Evolutionary conservation across 2,329 filamentous ascomycete genomes (phyloP), one percentile per base, ranked within the genome.

Genomic region (Orbilia brochopaga): DNA sequence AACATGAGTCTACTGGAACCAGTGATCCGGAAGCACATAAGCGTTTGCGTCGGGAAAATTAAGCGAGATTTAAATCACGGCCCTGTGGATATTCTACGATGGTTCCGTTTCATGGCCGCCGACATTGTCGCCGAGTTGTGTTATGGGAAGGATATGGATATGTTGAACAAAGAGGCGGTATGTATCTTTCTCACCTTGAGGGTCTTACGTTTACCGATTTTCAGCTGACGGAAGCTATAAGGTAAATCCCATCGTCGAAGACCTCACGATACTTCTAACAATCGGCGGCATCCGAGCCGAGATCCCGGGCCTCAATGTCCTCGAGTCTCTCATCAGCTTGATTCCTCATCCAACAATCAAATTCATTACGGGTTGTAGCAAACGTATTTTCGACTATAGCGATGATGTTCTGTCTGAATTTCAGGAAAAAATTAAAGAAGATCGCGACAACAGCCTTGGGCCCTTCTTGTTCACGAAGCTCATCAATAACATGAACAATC

Each of bases 1-100:
- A 64, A 64, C 19, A 1, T 64, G n/a, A n/a, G n/a, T 5, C 11
- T n/a, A n/a, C n/a, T 64, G 19, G 60, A 64, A n/a, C 60, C 60
- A 5, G 52, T 64, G 0, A 23, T 64, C 19, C 60, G 40, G 15
- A 64, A 50, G 27, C 60, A 64, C 30, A 19, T 56, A 4, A 23
- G 24, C 8, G 48, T 5, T 8, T 46, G 11, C 15, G n/a, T 64
- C 19, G n/a, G 48, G 21, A 56, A 56, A 15, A 19, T 61, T 10
- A 51, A 40, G 42, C 2, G 51, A 17, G 51, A 50, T 8, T 1
- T 55, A 6, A 40, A 56, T 17, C 4, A 19, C 1, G 40, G 17
- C 1, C 40, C n/a, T 0, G 4, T 37, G 6, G 21, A 55, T 40
- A 21, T 56, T 13, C 7, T 50, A 1, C 11, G 11, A 6, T 64